Conservation (phyloP, 768 basidiomycete species). For the Filobasidium floriforme region DNA sequence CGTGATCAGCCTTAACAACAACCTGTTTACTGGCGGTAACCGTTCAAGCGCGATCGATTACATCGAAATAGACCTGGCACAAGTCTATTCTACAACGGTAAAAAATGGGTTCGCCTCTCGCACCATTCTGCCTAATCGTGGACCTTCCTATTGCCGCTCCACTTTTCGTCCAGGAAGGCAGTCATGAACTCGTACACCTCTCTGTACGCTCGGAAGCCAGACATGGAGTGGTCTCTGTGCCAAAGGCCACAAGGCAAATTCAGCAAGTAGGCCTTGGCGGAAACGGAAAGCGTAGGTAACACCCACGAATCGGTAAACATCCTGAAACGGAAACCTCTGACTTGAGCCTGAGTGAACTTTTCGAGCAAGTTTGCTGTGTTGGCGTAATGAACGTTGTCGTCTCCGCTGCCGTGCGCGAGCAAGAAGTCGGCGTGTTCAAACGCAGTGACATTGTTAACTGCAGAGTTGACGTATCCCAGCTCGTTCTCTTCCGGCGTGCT, state of each 20-base stretch:
- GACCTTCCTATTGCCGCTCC: conserved; percentile 53
- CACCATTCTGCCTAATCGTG: not conserved
- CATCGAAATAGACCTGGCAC: too few species aligned
- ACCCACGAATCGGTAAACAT: conserved; percentile 93
- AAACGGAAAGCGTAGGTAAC: not conserved
- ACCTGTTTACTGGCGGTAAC: too few species aligned
- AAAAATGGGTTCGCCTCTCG: too few species aligned
- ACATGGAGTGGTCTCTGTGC: conserved; percentile 70
- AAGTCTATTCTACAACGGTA: too few species aligned
- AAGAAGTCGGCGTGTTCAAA: conserved; percentile 69
- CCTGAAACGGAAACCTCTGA: conserved; percentile 68
- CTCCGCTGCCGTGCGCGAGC: conserved; percentile 85
- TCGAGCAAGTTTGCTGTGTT: conserved; percentile 87
- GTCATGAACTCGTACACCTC: conserved; percentile 85
- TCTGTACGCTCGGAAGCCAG: conserved; percentile 63
- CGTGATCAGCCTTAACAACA: too few species aligned
- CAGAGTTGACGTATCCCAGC: conserved; percentile 80
- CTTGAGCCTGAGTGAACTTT: conserved; percentile 72
- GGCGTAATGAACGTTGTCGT: conserved; percentile 89
- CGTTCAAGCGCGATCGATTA: too few species aligned
- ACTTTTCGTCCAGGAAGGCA: conserved; percentile 77
- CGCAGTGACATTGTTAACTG: conserved; percentile 77
- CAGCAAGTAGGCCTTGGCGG: conserved; percentile 15
- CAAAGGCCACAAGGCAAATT: not conserved
- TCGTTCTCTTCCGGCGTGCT: conserved; percentile 68